These are phyloP conservation scores for Juglanconis sp. DNA, from an alignment of 2,329 filamentous ascomycete species.

Conservation along the genomic window DNA sequence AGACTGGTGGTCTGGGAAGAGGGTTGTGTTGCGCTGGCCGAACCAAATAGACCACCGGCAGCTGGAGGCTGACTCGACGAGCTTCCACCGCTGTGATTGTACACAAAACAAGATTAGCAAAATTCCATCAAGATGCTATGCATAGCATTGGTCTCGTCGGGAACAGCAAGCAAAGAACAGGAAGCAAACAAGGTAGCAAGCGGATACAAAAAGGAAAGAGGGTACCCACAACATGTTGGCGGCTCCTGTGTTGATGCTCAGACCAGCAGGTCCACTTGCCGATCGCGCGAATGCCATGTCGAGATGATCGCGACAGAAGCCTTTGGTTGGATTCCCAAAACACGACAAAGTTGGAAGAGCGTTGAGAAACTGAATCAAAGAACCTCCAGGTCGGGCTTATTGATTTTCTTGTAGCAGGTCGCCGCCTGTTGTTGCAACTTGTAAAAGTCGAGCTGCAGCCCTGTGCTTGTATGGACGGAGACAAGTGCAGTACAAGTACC, in stretches of 20 bases:
- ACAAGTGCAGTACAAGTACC: not conserved
- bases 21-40: conserved; percentile 14
- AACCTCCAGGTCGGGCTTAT: not conserved
- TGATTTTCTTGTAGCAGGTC: not conserved
- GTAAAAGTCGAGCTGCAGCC: not conserved
- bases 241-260: conserved; percentile 62
- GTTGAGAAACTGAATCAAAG: not conserved
- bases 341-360: not conserved
- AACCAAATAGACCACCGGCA: conserved; percentile 29
- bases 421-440: not conserved
- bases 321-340: not conserved
- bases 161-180: not conserved
- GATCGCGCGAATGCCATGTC: conserved; percentile 53
- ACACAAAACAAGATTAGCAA: not conserved
- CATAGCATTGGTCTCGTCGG: conserved; percentile 17
- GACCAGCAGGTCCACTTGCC: conserved; percentile 56
- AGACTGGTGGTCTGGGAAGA: conserved; percentile 32
- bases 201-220: not conserved
- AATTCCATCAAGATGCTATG: conserved; percentile 12
- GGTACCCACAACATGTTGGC: conserved; percentile 54
- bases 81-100: conserved; percentile 25
- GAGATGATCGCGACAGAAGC: not conserved
- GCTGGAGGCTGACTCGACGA: conserved; percentile 31
- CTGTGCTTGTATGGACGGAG: not conserved
- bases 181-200: not conserved